These are phyloP conservation scores for Geosmithia putterillii DNA, from an alignment of 2,329 filamentous ascomycete genomes.

Conservation along the genomic window DNA sequence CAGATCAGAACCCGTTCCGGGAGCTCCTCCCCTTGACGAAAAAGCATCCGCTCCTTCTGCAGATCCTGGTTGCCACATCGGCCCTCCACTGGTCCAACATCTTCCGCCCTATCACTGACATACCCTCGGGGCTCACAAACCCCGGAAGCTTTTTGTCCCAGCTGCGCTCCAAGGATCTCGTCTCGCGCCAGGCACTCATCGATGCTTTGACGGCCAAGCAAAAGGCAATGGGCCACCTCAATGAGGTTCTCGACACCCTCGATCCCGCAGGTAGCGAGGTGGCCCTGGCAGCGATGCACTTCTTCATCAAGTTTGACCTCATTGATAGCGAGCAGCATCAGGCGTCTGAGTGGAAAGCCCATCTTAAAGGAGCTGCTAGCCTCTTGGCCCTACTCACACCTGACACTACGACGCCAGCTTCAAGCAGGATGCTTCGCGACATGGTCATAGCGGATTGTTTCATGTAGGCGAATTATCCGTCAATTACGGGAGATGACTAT, in stretches of 20 bases:
- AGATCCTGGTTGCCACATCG: constrained; percentile 35
- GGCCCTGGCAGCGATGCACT: constrained; percentile 33
- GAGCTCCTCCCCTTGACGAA: constrained; percentile 34
- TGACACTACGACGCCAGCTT: constrained; percentile 12
- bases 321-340: constrained; percentile 31
- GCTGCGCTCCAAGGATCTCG: constrained; percentile 23
- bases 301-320: constrained; percentile 39
- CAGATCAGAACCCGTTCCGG: constrained; percentile 32
- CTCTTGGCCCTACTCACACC: constrained; percentile 24
- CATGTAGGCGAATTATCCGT: constrained; percentile 22
- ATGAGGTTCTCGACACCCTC: constrained; percentile 23
- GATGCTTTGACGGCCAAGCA: constrained; percentile 35
- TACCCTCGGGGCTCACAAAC: constrained; percentile 16
- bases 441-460: constrained; percentile 35
- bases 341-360: constrained; percentile 29
- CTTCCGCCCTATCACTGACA: constrained; percentile 19
- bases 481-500: neutral
- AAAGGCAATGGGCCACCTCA: constrained; percentile 30
- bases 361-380: constrained; percentile 31
- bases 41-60: constrained; percentile 29
- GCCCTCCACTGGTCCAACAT: constrained; percentile 36
- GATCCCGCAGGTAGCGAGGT: constrained; percentile 30
- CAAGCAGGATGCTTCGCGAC: constrained; percentile 25
- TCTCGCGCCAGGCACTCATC: constrained; percentile 26
- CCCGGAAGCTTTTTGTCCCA: constrained; percentile 22